These are phyloP conservation scores for Fraxinus sp. DNA, from an alignment of 305 asterid genomes.

Conservation along the genomic window DNA sequence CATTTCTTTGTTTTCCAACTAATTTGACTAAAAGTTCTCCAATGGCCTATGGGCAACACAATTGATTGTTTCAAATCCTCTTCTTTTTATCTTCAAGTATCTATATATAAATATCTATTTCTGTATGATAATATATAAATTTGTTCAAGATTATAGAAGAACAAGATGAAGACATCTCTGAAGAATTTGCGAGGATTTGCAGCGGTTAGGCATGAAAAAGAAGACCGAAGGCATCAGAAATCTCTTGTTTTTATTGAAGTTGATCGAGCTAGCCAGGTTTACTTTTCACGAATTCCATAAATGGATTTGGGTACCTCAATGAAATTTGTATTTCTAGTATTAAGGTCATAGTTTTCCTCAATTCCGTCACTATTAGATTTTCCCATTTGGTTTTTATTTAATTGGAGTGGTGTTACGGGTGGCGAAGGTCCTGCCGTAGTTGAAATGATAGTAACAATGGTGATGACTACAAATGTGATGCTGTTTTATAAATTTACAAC, in stretches of 20 bases:
- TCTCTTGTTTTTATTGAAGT: slow-evolving; percentile 54
- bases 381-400: neutral
- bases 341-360: neutral
- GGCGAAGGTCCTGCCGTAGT: neutral
- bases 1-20: neutral
- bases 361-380: neutral
- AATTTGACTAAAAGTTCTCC: neutral
- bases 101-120: neutral
- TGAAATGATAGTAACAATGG: neutral
- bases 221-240: slow-evolving; percentile 48
- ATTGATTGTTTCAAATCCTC: neutral
- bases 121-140: too few relatives aligned
- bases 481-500: neutral
- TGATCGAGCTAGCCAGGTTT: slow-evolving; percentile 77
- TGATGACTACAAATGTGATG: neutral
- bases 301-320: neutral
- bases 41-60: neutral
- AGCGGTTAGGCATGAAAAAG: slow-evolving; percentile 51
- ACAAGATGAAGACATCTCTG: slow-evolving; percentile 72
- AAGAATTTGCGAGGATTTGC: slow-evolving; percentile 79
- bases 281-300: neutral
- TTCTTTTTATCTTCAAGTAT: neutral
- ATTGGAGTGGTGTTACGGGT: neutral
- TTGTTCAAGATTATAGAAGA: neutral
- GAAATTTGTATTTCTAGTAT: neutral